phyloP scores from a whole-genome alignment of 2,329 filamentous ascomycete genomes.

The Xylaria sp. region DNA sequence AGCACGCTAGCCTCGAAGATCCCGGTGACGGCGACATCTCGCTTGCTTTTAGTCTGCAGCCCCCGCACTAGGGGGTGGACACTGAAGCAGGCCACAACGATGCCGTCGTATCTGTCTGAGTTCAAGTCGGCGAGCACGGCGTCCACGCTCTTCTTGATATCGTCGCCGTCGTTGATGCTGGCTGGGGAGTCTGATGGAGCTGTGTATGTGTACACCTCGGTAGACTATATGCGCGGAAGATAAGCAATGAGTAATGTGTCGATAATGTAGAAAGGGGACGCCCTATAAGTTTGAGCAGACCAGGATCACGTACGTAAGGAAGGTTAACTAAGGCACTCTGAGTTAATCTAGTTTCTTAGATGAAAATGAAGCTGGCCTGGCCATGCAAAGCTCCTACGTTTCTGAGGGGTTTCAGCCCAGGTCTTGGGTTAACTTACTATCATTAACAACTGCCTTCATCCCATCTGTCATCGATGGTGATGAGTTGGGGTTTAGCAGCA shows the following conservation, averaged over 20 bases:
- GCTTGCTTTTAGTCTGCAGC: no score
- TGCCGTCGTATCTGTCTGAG: slow-evolving; percentile 66
- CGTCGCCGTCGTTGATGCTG: slow-evolving; percentile 78
- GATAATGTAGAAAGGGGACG: no score
- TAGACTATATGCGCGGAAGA: slow-evolving; percentile 43
- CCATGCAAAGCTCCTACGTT: not conserved
- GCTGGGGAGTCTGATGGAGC: slow-evolving; percentile 65
- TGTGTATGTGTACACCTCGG: slow-evolving; percentile 68
- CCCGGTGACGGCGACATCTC: slow-evolving; percentile 66
- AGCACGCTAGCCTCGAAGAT: slow-evolving; percentile 87
- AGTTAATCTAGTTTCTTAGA: not conserved
- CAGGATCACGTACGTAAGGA: slow-evolving; percentile 42
- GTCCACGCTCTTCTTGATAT: slow-evolving; percentile 67
- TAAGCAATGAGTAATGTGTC: not conserved
- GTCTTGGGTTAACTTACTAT: slow-evolving; percentile 27
- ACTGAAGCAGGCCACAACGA: slow-evolving; percentile 88
- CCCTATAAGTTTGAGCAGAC: no score
- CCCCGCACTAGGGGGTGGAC: slow-evolving; percentile 75
- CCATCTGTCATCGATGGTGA: slow-evolving; percentile 73
- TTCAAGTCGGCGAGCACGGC: slow-evolving; percentile 64
- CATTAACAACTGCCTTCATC: slow-evolving; percentile 57
- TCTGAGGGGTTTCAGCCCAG: no score
- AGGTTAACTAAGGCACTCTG: slow-evolving; percentile 40
- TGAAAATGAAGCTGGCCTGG: not conserved
- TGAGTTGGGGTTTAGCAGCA: slow-evolving; percentile 83